Evolutionary conservation across 768 basidiomycete genomes (phyloP).

Genomic region (Coprinopsis cinerea): DNA sequence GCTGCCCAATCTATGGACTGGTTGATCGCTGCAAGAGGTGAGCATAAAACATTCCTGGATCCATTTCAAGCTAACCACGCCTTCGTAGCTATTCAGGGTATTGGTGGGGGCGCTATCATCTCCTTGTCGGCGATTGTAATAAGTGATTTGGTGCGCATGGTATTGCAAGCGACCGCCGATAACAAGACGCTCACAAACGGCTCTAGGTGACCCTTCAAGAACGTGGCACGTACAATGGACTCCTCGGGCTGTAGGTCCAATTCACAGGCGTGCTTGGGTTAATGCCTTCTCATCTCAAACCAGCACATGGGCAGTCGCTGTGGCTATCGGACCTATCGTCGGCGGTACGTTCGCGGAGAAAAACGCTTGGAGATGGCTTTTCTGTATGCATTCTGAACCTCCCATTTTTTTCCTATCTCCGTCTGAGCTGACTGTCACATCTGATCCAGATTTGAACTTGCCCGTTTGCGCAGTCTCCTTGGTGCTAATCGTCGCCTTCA

Average conservation of each 20-base stretch:
- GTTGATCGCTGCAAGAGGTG: constrained; percentile 36
- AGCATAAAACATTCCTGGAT: neutral
- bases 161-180: neutral
- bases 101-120: constrained; percentile 32
- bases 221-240: constrained; percentile 32
- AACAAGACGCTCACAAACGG: neutral
- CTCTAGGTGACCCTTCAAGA: constrained; percentile 33
- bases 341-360: constrained; percentile 26
- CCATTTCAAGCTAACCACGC: neutral
- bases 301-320: neutral
- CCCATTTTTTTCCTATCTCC: too few relatives aligned
- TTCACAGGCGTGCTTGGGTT: constrained; percentile 19
- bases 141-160: constrained; percentile 33
- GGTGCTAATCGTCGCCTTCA: constrained; percentile 10
- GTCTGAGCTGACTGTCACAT: neutral
- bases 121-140: constrained; percentile 34
- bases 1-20: constrained; percentile 34
- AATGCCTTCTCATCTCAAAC: neutral
- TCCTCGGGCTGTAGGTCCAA: constrained; percentile 23
- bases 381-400: constrained; percentile 23
- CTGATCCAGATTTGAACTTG: constrained; percentile 13
- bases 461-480: constrained; percentile 9
- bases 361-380: constrained; percentile 35
- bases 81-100: constrained; percentile 31
- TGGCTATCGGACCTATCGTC: neutral